Base-by-base conservation (phyloP, 331 rosid species). In the Malus hybrid region DNA sequence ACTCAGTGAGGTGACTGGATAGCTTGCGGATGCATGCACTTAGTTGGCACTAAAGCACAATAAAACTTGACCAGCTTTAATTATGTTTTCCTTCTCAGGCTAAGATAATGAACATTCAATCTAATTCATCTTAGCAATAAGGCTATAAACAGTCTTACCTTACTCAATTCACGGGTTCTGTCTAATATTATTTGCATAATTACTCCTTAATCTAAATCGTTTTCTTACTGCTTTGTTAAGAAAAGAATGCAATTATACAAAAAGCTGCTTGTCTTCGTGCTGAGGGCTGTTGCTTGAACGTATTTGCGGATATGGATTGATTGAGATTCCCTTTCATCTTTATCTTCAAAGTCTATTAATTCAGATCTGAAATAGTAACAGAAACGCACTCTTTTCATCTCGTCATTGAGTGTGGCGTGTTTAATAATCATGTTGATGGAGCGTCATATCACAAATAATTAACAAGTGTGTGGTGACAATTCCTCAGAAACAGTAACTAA, bases 1-100 rank as follows among this genome's bases (percentile, higher is more conserved):
- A 42, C 66, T 48, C 46, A 53, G 36, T 24, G 64, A 66, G n/a
- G 50, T 79, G 72, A 68, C 64, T 77, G 34, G 56, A 56, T 56
- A 46, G 36, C 69, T 65, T 3, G 63, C 14, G 4, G 63, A 20
- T 42, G 12, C 26, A 20, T 9, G 10, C 44, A 34, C 30, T 58
- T 20, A 52, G 15, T 48, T 5, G 63, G 34, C 32, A 68, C 63
- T 50, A 63, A 30, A 1, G 30, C 71, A 70, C 18, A n/a, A 63
- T 24, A 4, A 46, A 62, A n/a, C 50, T 46, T 29, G 30, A 22
- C 2, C 63, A 74, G 29, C 52, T 63, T 48, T 63, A 26, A 8
- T 36, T 36, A 42, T 63, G 42, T 8, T 29, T 73, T 62, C 11
- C 24, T 75, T 75, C 42, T 53, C 16, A 65, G 60, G 55, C 48